Base-by-base conservation (phyloP, 129 eudicot genomes). In the Lactuca saligna region DNA sequence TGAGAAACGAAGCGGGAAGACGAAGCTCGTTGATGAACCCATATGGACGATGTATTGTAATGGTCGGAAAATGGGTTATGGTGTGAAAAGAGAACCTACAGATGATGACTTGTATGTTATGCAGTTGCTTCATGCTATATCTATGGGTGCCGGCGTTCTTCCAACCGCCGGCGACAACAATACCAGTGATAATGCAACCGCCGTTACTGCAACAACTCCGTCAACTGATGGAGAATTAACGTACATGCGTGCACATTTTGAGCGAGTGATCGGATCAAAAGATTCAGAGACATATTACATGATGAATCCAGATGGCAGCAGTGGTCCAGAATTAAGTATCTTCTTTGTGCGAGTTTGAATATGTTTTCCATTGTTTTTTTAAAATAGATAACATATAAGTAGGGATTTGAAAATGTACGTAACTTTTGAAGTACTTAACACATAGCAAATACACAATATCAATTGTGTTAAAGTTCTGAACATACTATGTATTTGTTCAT, bases 71-170 rank as follows among this genome's bases (percentile, higher is more conserved):
- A 74, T 66, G 37, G 99, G 99, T 32, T 93, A 93, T 17, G 99
- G 88, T 2, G 95, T 89, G 61, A 87, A 80, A 50, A 81, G 99
- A 71, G 95, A 87, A 61, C 84, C 95, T 1, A 93, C 95, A 0
- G 90, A 87, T 8, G 97, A 89, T 12, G 97, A 89, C 64, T 53
- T 93, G 63, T 79, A 78, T 20, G 95, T 87, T 4, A 89, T 93
- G 90, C 85, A 89, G 42, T 57, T 77, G 79, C 69, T 93, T 73
- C 95, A 87, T 61, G 97, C 95, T 2, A 82, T 72, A 59, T 86
- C 98, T 0, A 93, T 89, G 89, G 98, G 98, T 5, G 97, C 97
- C 0, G 98, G 98, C 10, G 97, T 93, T 9, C 76, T 93, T 60
- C 98, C 98, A 5, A 57, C 65, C 2, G 74, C 72, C 17, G 79